Evolutionary conservation across 2,329 filamentous ascomycete species (phyloP).

Genomic region (Capronia americana): DNA sequence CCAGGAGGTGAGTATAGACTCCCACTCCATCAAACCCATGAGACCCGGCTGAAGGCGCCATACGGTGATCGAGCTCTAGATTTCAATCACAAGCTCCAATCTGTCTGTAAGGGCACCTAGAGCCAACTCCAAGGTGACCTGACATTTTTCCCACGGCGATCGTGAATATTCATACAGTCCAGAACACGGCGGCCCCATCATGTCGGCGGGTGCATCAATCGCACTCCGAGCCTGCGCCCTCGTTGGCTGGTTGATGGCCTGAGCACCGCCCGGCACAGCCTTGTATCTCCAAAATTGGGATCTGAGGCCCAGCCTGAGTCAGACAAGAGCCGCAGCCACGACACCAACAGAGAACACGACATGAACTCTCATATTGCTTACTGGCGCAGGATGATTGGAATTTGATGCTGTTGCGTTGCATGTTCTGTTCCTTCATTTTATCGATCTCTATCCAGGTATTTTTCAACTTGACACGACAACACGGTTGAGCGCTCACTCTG

Average conservation of each 20-base stretch:
- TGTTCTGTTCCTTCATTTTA: neutral
- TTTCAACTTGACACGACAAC: neutral
- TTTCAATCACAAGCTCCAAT: neutral
- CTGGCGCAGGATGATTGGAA: neutral
- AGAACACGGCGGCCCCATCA: neutral
- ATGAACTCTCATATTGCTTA: neutral
- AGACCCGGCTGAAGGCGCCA: neutral
- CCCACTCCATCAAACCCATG: neutral
- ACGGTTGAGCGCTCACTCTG: neutral
- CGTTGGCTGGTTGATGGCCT: conserved; percentile 2
- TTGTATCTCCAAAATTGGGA: conserved; percentile 17
- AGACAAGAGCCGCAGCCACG: conserved; percentile 5
- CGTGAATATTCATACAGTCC: neutral
- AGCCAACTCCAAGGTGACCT: neutral
- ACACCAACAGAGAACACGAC: neutral
- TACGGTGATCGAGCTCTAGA: neutral
- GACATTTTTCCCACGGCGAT: neutral
- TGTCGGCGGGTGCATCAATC: neutral
- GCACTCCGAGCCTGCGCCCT: conserved; percentile 2
- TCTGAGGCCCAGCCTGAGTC: conserved; percentile 8
- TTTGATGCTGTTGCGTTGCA: neutral
- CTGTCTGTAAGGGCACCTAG: neutral
- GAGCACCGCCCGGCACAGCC: conserved; percentile 19
- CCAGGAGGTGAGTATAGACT: neutral
- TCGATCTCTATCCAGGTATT: neutral